Percentiles rank a stretch among this genome's conserved stretches.
These are phyloP conservation scores for Pezizomycotina sp. DNA, from an alignment of 2,329 filamentous ascomycete species.

Conservation along the genomic window DNA sequence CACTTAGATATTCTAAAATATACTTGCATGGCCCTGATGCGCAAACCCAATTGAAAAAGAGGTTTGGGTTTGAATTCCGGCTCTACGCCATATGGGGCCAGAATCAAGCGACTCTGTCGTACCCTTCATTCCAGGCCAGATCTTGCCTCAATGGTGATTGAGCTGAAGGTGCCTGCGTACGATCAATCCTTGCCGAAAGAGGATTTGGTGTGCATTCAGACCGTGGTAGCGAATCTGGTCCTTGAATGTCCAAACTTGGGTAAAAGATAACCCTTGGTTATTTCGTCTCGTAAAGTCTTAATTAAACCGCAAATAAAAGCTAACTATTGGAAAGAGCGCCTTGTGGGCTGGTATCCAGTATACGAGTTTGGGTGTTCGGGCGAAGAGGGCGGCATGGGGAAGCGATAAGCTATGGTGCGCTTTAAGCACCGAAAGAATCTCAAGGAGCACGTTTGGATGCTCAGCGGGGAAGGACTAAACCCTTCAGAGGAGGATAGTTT, in stretches of 20 bases:
- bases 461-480: constrained; percentile 15
- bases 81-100: constrained; percentile 12
- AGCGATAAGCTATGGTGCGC: constrained; percentile 17
- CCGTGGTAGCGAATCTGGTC: constrained; percentile 9
- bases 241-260: constrained; percentile 18
- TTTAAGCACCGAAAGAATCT: constrained; percentile 13
- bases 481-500: constrained; percentile 17
- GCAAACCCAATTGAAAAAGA: no score
- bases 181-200: constrained; percentile 9
- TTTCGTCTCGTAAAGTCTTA: no score
- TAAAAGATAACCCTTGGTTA: no score
- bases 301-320: no score
- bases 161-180: constrained; percentile 17
- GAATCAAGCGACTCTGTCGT: constrained; percentile 14
- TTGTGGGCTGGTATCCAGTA: constrained; percentile 17
- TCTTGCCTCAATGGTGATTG: constrained; percentile 12
- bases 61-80: constrained; percentile 14
- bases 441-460: constrained; percentile 18
- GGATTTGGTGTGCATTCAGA: constrained; percentile 14
- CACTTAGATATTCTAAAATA: constrained; percentile 17
- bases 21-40: constrained; percentile 15
- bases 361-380: constrained; percentile 13
- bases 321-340: no score
- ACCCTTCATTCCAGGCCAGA: constrained; percentile 13
- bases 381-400: constrained; percentile 13